Base-by-base conservation (phyloP, 139 green algal species). In the Coelastrella sp. region DNA sequence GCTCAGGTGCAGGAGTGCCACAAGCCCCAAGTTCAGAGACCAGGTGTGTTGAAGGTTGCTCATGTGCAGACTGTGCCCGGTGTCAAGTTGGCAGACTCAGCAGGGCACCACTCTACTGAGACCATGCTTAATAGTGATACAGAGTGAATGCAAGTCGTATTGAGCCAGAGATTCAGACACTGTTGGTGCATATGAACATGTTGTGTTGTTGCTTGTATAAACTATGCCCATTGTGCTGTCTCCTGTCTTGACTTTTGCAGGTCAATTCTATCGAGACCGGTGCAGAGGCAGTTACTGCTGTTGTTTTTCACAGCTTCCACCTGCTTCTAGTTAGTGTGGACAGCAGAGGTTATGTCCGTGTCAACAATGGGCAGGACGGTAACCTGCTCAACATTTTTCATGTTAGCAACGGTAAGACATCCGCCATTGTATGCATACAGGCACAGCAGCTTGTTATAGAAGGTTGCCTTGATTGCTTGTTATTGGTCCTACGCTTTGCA, bases 301-400 rank as follows among this genome's bases (percentile, higher is more conserved):
- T 98, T 25, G 76, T 90, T 64, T 93, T 97, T 83, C 93, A 96
- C 84, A 90, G 93, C 48, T 96, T 97, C 87, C 90, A 94, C 41
- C 89, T 92, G 25, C 51, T 89, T 41, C 64, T 96, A 15, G 81
- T 92, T 35, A 88, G 76, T 0, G 91, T 92, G 0, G 94, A 97
- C 78, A 80, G 35, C 9, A 74, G 79, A 5, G 94, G 94, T 38
- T 82, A 84, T 41, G 75, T 96, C 53, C 88, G 91, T n/a, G 88
- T 94, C 37, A 91, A 80, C 79, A 94, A 91, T 84, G 94, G 89
- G 83, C 50, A 79, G 0, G 83, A 89, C 74, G 79, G 68, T 21
- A 84, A 80, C 30, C 68, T 85, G 21, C 69, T 88, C 68, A 93
- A 92, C 81, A 64, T 76, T 2, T 92, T 92, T 59, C 86, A 92